Percentiles rank a stretch among this genome's conserved stretches.
Evolutionary conservation across 768 basidiomycete genomes (phyloP).

Genomic region (Leccinum ochraceum): DNA sequence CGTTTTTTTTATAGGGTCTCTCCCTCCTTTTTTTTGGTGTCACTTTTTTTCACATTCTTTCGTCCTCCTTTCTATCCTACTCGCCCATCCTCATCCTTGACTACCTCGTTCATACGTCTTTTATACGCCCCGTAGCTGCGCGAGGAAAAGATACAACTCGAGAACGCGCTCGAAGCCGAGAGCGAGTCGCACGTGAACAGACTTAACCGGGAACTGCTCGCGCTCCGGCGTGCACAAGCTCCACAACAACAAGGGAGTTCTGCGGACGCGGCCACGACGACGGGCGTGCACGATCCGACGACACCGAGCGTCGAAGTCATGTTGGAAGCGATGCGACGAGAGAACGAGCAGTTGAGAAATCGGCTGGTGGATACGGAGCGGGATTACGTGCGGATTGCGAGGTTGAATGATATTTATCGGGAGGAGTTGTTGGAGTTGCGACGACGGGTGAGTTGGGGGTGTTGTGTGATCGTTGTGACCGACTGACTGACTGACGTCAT

Average conservation of each 20-base stretch:
- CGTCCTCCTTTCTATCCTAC: neutral
- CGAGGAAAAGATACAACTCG: conserved; percentile 82
- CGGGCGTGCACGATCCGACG: conserved; percentile 32
- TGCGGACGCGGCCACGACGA: neutral
- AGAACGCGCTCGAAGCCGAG: conserved; percentile 82
- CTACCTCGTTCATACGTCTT: neutral
- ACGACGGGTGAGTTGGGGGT: conserved; percentile 54
- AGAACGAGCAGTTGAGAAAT: conserved; percentile 74
- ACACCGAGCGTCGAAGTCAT: conserved; percentile 53
- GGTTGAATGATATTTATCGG: conserved; percentile 81
- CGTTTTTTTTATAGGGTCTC: neutral
- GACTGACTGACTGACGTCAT: neutral
- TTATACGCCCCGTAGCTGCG: conserved; percentile 51
- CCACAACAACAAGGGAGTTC: conserved; percentile 19
- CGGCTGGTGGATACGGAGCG: conserved; percentile 73
- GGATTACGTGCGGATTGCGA: conserved; percentile 70
- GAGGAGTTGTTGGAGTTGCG: conserved; percentile 83
- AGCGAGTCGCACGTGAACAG: conserved; percentile 83
- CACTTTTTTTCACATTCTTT: neutral
- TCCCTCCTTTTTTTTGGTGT: no score
- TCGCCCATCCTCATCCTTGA: neutral
- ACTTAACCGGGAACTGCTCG: conserved; percentile 68
- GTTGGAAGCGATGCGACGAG: conserved; percentile 72
- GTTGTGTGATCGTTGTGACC: no score
- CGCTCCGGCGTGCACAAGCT: conserved; percentile 59